phyloP scores from a whole-genome alignment of 2,329 filamentous ascomycete species.

The Colletotrichum sp. region DNA sequence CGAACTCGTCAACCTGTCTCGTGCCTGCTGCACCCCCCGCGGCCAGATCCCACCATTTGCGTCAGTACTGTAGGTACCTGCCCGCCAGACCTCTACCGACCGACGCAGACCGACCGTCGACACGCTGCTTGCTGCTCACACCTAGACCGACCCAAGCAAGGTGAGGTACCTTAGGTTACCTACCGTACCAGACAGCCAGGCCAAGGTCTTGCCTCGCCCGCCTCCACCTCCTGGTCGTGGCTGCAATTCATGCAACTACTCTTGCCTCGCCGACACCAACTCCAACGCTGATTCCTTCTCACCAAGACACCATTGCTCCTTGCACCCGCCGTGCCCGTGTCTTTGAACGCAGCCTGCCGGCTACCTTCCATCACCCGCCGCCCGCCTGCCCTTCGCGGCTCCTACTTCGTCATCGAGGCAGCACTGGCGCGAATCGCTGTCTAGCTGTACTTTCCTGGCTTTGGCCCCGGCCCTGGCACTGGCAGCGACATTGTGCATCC shows the following conservation, averaged over 20 bases:
- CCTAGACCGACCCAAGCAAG: neutral
- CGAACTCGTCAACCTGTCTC: neutral
- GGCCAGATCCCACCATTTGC: neutral
- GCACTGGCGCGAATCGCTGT: conserved; percentile 15
- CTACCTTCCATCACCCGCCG: neutral
- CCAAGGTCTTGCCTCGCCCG: conserved; percentile 5
- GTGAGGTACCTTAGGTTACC: neutral
- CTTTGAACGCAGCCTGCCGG: conserved; percentile 9
- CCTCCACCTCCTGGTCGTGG: conserved; percentile 19
- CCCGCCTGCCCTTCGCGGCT: conserved; percentile 13
- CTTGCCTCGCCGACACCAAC: conserved; percentile 5
- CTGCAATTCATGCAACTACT: conserved; percentile 20
- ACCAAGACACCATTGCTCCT: conserved; percentile 8
- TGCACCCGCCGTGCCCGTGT: conserved; percentile 6
- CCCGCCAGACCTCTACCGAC: neutral
- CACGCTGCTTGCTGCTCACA: neutral
- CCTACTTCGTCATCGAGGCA: conserved; percentile 15
- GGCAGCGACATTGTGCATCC: neutral
- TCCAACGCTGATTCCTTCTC: neutral
- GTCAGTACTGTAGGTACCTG: neutral
- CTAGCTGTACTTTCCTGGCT: conserved; percentile 2
- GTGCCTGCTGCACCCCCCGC: neutral
- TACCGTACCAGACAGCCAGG: neutral
- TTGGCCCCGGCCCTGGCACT: neutral
- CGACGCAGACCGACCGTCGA: neutral